Base-by-base conservation (phyloP, 2,329 filamentous ascomycete species). In the Aureobasidium musti region DNA sequence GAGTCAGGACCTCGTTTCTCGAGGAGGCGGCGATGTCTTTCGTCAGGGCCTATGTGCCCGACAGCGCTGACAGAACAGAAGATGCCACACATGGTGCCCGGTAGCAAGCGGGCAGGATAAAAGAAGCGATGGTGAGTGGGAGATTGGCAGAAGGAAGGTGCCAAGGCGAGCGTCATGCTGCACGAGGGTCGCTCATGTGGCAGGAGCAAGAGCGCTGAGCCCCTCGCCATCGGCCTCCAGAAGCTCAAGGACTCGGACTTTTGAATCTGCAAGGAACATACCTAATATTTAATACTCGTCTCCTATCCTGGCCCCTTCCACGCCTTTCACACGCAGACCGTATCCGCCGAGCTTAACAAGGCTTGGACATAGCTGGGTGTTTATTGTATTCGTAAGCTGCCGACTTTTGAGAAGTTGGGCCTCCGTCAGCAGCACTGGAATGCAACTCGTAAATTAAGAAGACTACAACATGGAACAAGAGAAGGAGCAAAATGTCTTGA, bases 51-150 rank as follows among this genome's bases (percentile, higher is more conserved):
- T 35, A 73, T 50, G 52, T 70, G 72, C 33, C 49, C 35, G 19
- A 64, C 65, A 45, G 67, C 70, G 68, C 73, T 73, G 52, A 77
- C 47, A 5, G 74, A 72, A 68, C 74, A 75, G 66, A 74, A 76
- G 47, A 77, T 76, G 60, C 75, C 75, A 68, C 75, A 77, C 75
- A 77, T 77, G 45, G 7, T 64, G 19, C 21, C n/a, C n/a, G n/a
- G 30, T 7, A 30, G 37, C 10, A 37, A 37, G 23, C 10, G 7
- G 13, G 17, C 5, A 21, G 33, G 8, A 54, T 0, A 50, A 41
- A 17, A 30, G 10, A 3, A 41, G 8, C 35, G 2, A 30, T 17
- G 23, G 26, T 52, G 7, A n/a, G 41, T 45, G 7, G 26, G 26
- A 49, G 39, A 5, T 30, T 26, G 21, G 7, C 19, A 49, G n/a